These are phyloP conservation scores for Pistacia integerrima DNA, from an alignment of 345 rosid genomes.

Conservation along the genomic window DNA sequence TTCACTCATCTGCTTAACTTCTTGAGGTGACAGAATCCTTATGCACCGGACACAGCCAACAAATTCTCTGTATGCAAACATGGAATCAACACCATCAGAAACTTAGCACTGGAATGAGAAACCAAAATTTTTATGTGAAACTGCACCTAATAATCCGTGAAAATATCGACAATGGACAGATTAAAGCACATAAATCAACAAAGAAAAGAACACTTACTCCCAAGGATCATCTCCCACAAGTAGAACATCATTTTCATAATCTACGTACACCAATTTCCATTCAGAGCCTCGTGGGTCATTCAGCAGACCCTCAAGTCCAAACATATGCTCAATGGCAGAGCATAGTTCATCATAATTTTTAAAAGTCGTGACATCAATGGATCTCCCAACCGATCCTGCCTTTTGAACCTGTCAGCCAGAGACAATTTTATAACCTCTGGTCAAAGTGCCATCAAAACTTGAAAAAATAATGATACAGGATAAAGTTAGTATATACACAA, in stretches of 20 bases:
- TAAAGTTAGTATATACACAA: background rate
- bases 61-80: conserved; percentile 62
- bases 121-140: background rate
- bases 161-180: background rate
- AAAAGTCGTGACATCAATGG: conserved; percentile 84
- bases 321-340: conserved; percentile 89
- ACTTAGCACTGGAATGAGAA: background rate
- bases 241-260: conserved; percentile 91
- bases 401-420: conserved; percentile 77
- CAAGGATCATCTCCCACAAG: conserved; percentile 99
- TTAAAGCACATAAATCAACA: background rate
- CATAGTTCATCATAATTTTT: conserved; percentile 80
- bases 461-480: background rate
- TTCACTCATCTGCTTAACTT: conserved; percentile 99
- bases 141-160: background rate
- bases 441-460: background rate
- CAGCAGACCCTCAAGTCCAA: conserved; percentile 90
- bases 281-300: conserved; percentile 75
- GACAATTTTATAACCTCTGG: background rate
- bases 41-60: conserved; percentile 98
- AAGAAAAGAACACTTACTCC: conserved; percentile 66
- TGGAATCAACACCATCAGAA: background rate
- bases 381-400: conserved; percentile 96
- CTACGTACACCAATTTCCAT: conserved; percentile 96
- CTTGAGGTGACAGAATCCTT: conserved; percentile 90